Percentiles rank a stretch among this genome's conserved stretches.
phyloP scores from a whole-genome alignment of 306 rosid genomes.

The Vigna trinervia region DNA sequence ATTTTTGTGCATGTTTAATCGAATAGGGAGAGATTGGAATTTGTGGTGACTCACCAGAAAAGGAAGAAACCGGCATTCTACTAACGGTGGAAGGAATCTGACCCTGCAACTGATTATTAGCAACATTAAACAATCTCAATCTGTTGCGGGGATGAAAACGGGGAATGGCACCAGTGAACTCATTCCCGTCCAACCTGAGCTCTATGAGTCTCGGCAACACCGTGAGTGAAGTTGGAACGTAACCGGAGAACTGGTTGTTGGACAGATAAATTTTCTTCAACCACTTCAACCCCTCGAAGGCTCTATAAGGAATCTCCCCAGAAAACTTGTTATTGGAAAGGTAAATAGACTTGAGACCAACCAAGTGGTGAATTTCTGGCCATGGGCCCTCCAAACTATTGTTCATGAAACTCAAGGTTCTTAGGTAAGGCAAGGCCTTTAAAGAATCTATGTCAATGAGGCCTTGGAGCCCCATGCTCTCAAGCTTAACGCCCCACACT shows the following conservation, averaged over 20 bases:
- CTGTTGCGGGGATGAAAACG: constrained; percentile 29
- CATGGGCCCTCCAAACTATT: constrained; percentile 57
- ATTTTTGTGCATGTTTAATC: neutral
- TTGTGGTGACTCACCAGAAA: constrained; percentile 55
- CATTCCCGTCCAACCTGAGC: constrained; percentile 65
- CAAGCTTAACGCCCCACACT: constrained; percentile 70
- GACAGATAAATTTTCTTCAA: constrained; percentile 76
- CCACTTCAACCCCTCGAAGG: constrained; percentile 57
- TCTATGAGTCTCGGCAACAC: constrained; percentile 59
- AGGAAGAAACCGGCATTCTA: constrained; percentile 44
- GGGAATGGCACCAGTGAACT: constrained; percentile 69
- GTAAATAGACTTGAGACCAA: constrained; percentile 58
- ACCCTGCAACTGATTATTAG: constrained; percentile 69
- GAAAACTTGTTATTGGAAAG: constrained; percentile 71
- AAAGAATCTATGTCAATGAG: constrained; percentile 58
- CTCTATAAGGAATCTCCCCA: constrained; percentile 54
- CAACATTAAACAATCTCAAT: constrained; percentile 53
- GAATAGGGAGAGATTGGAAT: constrained; percentile 9
- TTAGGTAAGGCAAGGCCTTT: constrained; percentile 52
- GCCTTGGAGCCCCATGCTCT: constrained; percentile 75
- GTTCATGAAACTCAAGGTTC: constrained; percentile 65
- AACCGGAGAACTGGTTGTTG: constrained; percentile 61
- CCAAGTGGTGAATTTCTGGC: constrained; percentile 59
- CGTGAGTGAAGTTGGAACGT: constrained; percentile 61
- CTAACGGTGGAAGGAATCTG: constrained; percentile 56